Evolutionary conservation across 2,329 filamentous ascomycete species (phyloP).

Genomic region (Penicillium carneum): DNA sequence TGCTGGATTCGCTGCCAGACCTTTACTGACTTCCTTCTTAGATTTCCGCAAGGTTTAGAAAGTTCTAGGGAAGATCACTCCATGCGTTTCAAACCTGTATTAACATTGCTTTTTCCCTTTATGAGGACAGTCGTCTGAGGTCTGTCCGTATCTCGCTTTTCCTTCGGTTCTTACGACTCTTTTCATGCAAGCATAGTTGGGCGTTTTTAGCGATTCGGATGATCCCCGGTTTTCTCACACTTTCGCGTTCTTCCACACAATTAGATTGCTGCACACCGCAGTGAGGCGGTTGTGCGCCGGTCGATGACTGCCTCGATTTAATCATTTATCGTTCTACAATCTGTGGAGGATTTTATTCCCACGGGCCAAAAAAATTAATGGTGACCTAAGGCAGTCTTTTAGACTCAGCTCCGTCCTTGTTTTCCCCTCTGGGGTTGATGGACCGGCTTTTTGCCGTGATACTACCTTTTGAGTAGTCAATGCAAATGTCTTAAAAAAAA

Average conservation of each 20-base stretch:
- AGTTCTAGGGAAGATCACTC: conserved; percentile 27
- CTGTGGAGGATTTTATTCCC: conserved; percentile 20
- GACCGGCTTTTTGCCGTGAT: conserved; percentile 27
- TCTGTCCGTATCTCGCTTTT: conserved; percentile 18
- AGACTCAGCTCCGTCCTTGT: conserved; percentile 26
- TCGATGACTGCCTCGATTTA: conserved; percentile 51
- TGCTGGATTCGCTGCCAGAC: not conserved
- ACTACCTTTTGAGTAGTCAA: conserved; percentile 28
- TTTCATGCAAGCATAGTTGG: conserved; percentile 53
- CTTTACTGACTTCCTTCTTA: conserved; percentile 44
- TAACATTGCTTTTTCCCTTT: conserved; percentile 38
- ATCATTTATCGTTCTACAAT: conserved; percentile 38
- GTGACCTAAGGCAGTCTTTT: conserved; percentile 21
- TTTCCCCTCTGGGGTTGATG: conserved; percentile 20
- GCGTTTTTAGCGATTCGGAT: conserved; percentile 54
- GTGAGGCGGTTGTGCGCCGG: conserved; percentile 53
- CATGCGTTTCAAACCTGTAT: conserved; percentile 38
- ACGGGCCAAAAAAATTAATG: conserved; percentile 34
- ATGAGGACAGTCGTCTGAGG: conserved; percentile 21
- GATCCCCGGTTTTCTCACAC: conserved; percentile 36
- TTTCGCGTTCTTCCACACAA: conserved; percentile 42
- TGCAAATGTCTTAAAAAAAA: conserved; percentile 12
- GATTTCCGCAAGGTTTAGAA: conserved; percentile 68
- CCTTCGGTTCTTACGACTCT: conserved; percentile 44
- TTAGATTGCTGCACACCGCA: conserved; percentile 54